These are phyloP conservation scores for Botryotinia convoluta DNA, from an alignment of 2,329 filamentous ascomycete species.

Conservation along the genomic window DNA sequence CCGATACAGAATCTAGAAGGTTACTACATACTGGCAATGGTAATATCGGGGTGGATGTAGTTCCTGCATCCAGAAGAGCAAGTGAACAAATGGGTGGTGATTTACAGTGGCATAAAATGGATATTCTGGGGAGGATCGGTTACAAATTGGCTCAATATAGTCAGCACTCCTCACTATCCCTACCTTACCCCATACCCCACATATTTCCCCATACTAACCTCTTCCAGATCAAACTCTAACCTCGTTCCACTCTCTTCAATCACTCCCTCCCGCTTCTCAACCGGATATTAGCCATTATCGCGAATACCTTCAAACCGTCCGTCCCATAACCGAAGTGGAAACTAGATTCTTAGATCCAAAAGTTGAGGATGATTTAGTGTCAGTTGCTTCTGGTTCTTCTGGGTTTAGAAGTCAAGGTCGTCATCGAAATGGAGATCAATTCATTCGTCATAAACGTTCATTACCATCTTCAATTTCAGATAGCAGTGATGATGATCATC, in stretches of 20 bases:
- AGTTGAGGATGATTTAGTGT: slow-evolving; percentile 34
- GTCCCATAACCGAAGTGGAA: slow-evolving; percentile 58
- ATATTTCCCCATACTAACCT: not conserved
- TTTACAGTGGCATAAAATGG: slow-evolving; percentile 58
- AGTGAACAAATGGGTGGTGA: slow-evolving; percentile 52
- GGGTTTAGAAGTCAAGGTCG: not conserved
- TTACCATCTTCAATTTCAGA: not conserved
- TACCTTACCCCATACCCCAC: not conserved
- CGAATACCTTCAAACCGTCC: slow-evolving; percentile 52
- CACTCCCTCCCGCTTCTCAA: slow-evolving; percentile 47
- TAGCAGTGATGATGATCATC: not conserved
- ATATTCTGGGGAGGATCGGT: slow-evolving; percentile 60
- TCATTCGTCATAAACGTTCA: slow-evolving; percentile 16
- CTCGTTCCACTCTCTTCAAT: slow-evolving; percentile 54
- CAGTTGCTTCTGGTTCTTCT: slow-evolving; percentile 27
- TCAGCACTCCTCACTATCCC: slow-evolving; percentile 40
- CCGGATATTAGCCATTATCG: slow-evolving; percentile 54
- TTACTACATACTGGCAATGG: slow-evolving; percentile 9
- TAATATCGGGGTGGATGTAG: slow-evolving; percentile 37
- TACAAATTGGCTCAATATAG: slow-evolving; percentile 68
- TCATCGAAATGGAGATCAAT: slow-evolving; percentile 18
- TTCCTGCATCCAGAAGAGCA: slow-evolving; percentile 59
- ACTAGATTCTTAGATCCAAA: slow-evolving; percentile 36
- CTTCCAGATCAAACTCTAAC: slow-evolving; percentile 55
- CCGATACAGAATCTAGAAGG: slow-evolving; percentile 47